Evolutionary conservation across 352 stramenopile species (phyloP).

Genomic region (Thalassiosira delicatula): DNA sequence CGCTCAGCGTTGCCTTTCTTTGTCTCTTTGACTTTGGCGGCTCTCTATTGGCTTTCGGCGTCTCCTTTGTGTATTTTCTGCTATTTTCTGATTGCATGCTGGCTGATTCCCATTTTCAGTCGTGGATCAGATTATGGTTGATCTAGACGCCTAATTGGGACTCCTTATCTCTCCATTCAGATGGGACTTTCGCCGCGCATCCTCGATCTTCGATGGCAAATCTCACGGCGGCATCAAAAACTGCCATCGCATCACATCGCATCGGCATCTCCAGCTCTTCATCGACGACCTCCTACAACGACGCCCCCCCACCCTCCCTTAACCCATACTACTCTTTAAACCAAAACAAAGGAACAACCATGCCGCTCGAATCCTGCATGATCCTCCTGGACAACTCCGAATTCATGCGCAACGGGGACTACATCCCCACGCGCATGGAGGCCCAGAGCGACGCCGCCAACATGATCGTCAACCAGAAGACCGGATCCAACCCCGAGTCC

Average conservation of each 20-base stretch:
- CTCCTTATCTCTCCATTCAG: not conserved
- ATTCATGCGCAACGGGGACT: constrained; percentile 99
- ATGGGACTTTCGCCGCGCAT: not conserved
- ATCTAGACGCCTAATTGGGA: too few relatives aligned
- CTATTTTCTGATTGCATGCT: too few relatives aligned
- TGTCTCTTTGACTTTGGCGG: too few relatives aligned
- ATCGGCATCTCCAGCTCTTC: too few relatives aligned
- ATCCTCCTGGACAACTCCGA: constrained; percentile 96
- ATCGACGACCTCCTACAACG: not conserved
- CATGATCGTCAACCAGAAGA: constrained; percentile 96
- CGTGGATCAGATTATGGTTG: too few relatives aligned
- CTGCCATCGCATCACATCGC: too few relatives aligned
- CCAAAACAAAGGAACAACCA: constrained; percentile 52
- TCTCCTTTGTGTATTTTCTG: too few relatives aligned
- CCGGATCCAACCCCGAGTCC: constrained; percentile 96
- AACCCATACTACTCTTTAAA: constrained; percentile 5
- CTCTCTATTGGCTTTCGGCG: too few relatives aligned
- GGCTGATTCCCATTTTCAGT: too few relatives aligned
- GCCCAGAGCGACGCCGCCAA: constrained; percentile 98
- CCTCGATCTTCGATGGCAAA: not conserved
- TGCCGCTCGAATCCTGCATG: constrained; percentile 88
- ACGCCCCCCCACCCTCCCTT: not conserved
- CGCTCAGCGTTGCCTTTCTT: too few relatives aligned
- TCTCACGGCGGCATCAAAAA: too few relatives aligned
- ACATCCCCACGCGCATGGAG: constrained; percentile 96